These are phyloP conservation scores for Fonsecaea multimorphosa DNA, from an alignment of 2,329 filamentous ascomycete genomes.

Conservation along the genomic window DNA sequence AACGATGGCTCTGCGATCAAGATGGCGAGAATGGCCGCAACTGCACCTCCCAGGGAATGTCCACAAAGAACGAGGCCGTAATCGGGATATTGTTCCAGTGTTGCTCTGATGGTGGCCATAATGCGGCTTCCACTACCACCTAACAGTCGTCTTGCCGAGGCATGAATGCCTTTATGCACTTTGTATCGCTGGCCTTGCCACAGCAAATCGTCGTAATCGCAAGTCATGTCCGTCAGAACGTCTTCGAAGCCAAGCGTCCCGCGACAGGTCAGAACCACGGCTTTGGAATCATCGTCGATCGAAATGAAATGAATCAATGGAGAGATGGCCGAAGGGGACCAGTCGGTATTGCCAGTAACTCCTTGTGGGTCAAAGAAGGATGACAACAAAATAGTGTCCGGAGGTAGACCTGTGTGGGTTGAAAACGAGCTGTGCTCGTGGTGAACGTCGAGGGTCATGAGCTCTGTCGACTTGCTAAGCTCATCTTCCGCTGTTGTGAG, in stretches of 20 bases:
- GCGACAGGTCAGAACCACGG: conserved; percentile 73
- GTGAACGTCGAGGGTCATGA: conserved; percentile 44
- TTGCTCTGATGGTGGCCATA: conserved; percentile 68
- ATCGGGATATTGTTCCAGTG: conserved; percentile 69
- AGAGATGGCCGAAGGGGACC: conserved; percentile 62
- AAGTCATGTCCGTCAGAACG: conserved; percentile 74
- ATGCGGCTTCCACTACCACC: conserved; percentile 69
- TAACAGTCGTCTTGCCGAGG: conserved; percentile 70
- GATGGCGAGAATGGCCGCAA: conserved; percentile 72
- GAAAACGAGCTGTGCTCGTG: conserved; percentile 56
- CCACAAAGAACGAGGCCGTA: conserved; percentile 74
- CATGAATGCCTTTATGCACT: conserved; percentile 76
- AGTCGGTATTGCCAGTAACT: conserved; percentile 61
- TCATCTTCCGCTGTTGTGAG: conserved; percentile 38
- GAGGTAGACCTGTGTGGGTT: conserved; percentile 51
- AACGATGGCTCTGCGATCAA: conserved; percentile 67
- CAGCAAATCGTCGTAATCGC: conserved; percentile 70
- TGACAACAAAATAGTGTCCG: conserved; percentile 63
- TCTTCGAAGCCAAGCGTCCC: conserved; percentile 77
- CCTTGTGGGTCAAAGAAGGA: conserved; percentile 74
- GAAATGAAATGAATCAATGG: conserved; percentile 76
- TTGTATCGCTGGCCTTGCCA: conserved; percentile 71
- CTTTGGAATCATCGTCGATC: conserved; percentile 72
- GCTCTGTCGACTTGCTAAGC: conserved; percentile 43
- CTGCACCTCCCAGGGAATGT: conserved; percentile 72